Base-by-base conservation (phyloP, 192 early-diverging fungal species). In the Rhizophlyctis rosea region DNA sequence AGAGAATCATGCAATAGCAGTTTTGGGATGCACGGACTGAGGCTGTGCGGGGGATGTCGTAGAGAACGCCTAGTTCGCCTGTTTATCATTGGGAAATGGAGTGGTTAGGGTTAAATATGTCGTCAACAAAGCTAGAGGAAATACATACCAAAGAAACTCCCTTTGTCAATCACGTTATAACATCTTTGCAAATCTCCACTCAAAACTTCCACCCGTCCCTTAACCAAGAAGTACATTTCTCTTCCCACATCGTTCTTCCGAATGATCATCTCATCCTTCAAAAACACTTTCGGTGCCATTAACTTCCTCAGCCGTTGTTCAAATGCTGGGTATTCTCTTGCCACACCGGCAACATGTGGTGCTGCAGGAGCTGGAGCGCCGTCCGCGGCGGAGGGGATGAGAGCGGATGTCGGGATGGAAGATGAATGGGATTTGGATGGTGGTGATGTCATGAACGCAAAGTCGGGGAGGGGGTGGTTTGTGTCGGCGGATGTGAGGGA, bases 21-120 rank as follows among this genome's bases (percentile, higher is more conserved):
- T 65, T 62, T 51, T 73, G 33, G 0, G 68, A 28, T 16, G 76
- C 66, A 21, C 76, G 53, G 11, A 77, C 67, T 1, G 76, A 77
- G 1, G 76, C 76, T 0, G 76, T 77, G 3, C 76, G 61, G 3
- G 76, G 76, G 39, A 77, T 62, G 50, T 77, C 64, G 39, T 76
- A 77, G 16, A 76, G 57, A 18, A 77, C 76, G 1, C 76, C 76
- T 5, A 77, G 68, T 47, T 77, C 76, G 23, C 73, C 73, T 74
- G n/a, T n/a, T n/a, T n/a, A n/a, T n/a, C n/a, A n/a, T n/a, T n/a
- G n/a, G n/a, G 59, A n/a, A n/a, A n/a, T n/a, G n/a, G n/a, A n/a
- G n/a, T n/a, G n/a, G n/a, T n/a, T n/a, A n/a, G n/a, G n/a, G n/a
- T n/a, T n/a, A n/a, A n/a, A n/a, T n/a, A n/a, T n/a, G n/a, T n/a